Evolutionary conservation across 495 filamentous ascomycete genomes (phyloP).

Genomic region (Penicillium maclennaniae): DNA sequence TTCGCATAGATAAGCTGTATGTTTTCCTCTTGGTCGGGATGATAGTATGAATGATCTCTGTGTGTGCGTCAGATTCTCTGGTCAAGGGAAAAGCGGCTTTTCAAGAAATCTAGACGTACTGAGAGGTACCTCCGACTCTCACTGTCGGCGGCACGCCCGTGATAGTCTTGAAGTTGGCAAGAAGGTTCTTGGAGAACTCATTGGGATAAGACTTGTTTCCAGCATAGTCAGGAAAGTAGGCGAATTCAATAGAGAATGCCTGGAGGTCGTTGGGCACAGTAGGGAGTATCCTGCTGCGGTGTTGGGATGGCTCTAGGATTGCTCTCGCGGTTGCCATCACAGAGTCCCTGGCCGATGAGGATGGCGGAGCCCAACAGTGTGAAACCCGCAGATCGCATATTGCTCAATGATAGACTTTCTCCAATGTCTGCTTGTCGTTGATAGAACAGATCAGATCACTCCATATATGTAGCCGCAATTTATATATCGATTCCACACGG

Average conservation of each 20-base stretch:
- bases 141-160: conserved; percentile 15
- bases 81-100: neutral
- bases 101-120: conserved; percentile 9
- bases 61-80: no score
- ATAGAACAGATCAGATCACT: no score
- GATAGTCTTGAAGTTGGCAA: conserved; percentile 15
- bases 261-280: conserved; percentile 8
- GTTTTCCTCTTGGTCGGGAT: conserved; percentile 11
- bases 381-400: neutral
- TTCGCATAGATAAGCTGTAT: conserved; percentile 10
- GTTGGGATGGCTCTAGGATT: neutral
- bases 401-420: neutral
- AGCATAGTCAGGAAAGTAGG: conserved; percentile 22
- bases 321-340: neutral
- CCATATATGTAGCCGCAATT: no score
- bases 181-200: conserved; percentile 18
- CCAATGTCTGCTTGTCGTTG: neutral
- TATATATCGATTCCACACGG: no score
- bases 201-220: conserved; percentile 24
- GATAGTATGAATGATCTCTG: conserved; percentile 15
- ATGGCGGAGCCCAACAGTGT: neutral
- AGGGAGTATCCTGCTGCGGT: neutral
- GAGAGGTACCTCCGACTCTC: conserved; percentile 22
- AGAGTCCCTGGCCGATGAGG: neutral
- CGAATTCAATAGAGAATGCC: conserved; percentile 26